Evolutionary conservation across 768 basidiomycete genomes (phyloP), one percentile per base, ranked within the genome.

Genomic region (Pleurotus eryngii): DNA sequence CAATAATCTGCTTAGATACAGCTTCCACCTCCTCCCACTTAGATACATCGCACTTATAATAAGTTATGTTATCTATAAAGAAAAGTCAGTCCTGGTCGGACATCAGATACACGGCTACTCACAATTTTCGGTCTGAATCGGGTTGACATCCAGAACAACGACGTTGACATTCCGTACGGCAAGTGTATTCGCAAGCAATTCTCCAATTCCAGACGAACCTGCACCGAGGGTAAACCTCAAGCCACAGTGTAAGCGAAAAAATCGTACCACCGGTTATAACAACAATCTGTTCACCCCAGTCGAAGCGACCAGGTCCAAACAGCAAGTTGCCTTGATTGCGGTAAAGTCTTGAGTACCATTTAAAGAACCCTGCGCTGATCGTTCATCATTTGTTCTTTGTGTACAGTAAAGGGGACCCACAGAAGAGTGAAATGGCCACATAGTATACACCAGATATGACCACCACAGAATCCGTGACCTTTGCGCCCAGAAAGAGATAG

Each of bases 151-250:
- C 8, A 98, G 81, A 17, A 97, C 91, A 8, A 91, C 87, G 1
- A 96, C 92, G 5, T 78, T 84, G 15, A 92, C 89, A 61, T 87
- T 90, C 53, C 90, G 81, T 57, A 87, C 82, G 0, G 92, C 91
- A 17, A 98, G 76, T 0, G 93, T 94, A 63, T 93, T 89, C 14
- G 93, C 93, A 4, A 97, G 77, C 1, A 95, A 74, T 67, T 90
- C 89, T 26, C 96, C 96, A 22, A 98, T 79, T 4, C 96, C 96
- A 27, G 91, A 93, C 5, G 94, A 78, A 20, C 95, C 93, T 95
- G 60, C 11, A 5, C 18, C 17, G 57, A 49, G 49, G 11, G 22
- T 17, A 57, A 22, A 17, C 35, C 55, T 17, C 46, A 35, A 17
- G 30, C 18, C 51, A 4, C 53, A 37, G 53, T 8, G 49, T 35